A percentile compares a stretch with the other conserved stretches of the same genome.
These are phyloP conservation scores for Cylindrodendrum hubeiense DNA, from an alignment of 2,329 filamentous ascomycete genomes.

Conservation along the genomic window DNA sequence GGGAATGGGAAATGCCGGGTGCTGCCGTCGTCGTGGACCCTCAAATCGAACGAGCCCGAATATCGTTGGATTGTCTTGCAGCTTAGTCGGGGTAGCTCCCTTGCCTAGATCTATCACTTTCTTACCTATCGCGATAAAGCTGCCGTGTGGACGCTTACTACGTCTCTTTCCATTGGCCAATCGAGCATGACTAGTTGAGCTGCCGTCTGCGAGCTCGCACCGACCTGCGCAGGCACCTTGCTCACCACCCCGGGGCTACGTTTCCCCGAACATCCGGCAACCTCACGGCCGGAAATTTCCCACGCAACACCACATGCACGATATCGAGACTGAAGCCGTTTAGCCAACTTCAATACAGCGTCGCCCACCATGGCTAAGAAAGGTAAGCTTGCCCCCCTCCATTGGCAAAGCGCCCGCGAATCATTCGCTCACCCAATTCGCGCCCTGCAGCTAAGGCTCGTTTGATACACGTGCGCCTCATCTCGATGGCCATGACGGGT, in stretches of 20 bases:
- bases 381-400: constrained; percentile 26
- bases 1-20: constrained; percentile 12
- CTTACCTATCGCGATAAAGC: constrained; percentile 29
- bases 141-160: constrained; percentile 23
- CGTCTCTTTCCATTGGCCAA: constrained; percentile 34
- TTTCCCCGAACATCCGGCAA: constrained; percentile 35
- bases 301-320: constrained; percentile 28
- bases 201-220: neutral
- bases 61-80: neutral
- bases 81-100: constrained; percentile 8
- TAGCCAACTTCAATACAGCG: constrained; percentile 21
- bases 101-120: constrained; percentile 3
- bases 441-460: constrained; percentile 81
- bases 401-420: neutral
- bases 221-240: too few species aligned
- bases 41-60: constrained; percentile 17
- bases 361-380: constrained; percentile 45
- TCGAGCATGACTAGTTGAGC: neutral
- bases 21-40: constrained; percentile 6
- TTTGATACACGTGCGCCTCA: constrained; percentile 90
- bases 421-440: constrained; percentile 23
- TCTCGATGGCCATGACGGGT: constrained; percentile 99
- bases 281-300: constrained; percentile 42
- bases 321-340: constrained; percentile 30
- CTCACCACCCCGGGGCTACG: constrained; percentile 27